Conservation (phyloP, 1,139 yeast genomes). For the Candida glucosophila region DNA sequence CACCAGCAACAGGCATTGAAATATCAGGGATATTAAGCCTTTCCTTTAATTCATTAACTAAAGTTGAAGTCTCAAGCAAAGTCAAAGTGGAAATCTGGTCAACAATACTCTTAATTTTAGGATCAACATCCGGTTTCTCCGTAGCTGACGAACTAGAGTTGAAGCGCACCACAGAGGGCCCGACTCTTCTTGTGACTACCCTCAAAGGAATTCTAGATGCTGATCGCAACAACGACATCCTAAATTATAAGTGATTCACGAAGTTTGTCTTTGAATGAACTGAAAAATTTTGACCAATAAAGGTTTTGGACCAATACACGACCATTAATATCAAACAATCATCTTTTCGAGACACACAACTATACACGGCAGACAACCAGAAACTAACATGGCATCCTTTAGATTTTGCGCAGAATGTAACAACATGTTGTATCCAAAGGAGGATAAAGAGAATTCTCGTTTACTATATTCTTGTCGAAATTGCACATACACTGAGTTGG, state of each 20-base stretch:
- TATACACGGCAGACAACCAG: too few species aligned
- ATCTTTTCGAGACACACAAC: too few species aligned
- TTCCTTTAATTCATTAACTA: slow-evolving; percentile 76
- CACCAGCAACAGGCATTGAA: slow-evolving; percentile 70
- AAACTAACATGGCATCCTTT: slow-evolving; percentile 84
- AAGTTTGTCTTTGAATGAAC: slow-evolving; percentile 5
- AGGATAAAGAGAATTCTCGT: slow-evolving; percentile 68
- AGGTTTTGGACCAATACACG: too few species aligned
- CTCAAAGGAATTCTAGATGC: slow-evolving; percentile 30
- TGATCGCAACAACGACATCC: slow-evolving; percentile 30
- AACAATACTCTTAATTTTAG: slow-evolving; percentile 81
- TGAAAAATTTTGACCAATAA: too few species aligned
- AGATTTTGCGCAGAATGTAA: slow-evolving; percentile 92
- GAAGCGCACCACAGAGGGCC: slow-evolving; percentile 28
- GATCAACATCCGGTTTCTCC: slow-evolving; percentile 55
- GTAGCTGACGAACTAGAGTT: slow-evolving; percentile 46
- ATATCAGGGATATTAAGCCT: slow-evolving; percentile 90
- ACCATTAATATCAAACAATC: too few species aligned
- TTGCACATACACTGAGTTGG: slow-evolving; percentile 88
- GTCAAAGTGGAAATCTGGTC: slow-evolving; percentile 86
- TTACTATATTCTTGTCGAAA: slow-evolving; percentile 90
- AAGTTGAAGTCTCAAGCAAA: slow-evolving; percentile 78
- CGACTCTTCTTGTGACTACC: slow-evolving; percentile 19
- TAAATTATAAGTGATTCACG: neutral
- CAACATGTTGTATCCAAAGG: slow-evolving; percentile 98